Evolutionary conservation across 805 yeast genomes (phyloP).

Genomic region (Sugiyamaella qingdaonensis): DNA sequence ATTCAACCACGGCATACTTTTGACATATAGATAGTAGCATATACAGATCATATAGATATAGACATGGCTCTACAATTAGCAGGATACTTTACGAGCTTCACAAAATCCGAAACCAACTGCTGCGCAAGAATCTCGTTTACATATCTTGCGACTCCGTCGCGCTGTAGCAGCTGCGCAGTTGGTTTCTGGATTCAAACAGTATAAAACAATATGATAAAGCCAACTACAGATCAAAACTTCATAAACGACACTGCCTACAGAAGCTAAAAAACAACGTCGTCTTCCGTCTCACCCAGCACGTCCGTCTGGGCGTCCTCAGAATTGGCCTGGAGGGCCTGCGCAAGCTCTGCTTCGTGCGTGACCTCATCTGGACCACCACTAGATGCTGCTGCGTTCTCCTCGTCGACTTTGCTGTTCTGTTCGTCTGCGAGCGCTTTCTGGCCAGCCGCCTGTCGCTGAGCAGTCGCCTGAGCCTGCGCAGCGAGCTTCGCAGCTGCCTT

Average conservation of each 20-base stretch:
- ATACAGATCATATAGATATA: no score
- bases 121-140: no score
- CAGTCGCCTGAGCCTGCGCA: slow-evolving; percentile 2
- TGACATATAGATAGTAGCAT: no score
- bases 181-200: no score
- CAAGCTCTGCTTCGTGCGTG: slow-evolving; percentile 10
- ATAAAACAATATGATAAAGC: neutral
- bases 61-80: no score
- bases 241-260: no score
- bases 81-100: no score
- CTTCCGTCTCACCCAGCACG: slow-evolving; percentile 40
- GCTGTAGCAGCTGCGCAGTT: no score
- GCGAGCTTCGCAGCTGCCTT: slow-evolving; percentile 10
- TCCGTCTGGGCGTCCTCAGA: slow-evolving; percentile 7
- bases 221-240: no score
- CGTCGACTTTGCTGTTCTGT: neutral
- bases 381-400: slow-evolving; percentile 4
- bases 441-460: slow-evolving; percentile 20
- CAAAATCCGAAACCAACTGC: no score
- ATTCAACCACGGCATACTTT: no score
- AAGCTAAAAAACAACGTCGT: slow-evolving; percentile 42
- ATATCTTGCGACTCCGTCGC: no score
- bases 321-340: neutral
- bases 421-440: slow-evolving; percentile 24
- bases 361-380: slow-evolving; percentile 14